These are phyloP conservation scores for Comarum palustre DNA, from an alignment of 306 rosid genomes.

Conservation along the genomic window DNA sequence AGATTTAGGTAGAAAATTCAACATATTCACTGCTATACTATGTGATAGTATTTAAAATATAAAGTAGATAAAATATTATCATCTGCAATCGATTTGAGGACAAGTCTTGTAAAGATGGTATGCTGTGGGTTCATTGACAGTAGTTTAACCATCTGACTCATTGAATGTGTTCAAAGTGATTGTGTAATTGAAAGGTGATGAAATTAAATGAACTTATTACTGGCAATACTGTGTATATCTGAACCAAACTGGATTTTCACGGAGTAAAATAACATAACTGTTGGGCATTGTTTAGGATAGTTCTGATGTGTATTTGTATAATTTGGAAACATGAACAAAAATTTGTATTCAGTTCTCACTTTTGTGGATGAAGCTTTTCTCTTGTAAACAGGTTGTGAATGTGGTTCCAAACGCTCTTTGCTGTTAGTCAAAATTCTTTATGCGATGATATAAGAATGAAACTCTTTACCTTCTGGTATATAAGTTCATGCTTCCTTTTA, in stretches of 20 bases:
- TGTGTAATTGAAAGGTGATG: background rate
- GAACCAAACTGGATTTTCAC: background rate
- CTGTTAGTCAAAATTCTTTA: background rate
- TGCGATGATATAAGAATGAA: background rate
- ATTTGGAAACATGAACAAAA: background rate
- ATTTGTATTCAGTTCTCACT: background rate
- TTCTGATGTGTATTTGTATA: background rate
- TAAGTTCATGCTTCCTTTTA: slow-evolving; percentile 8
- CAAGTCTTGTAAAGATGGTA: background rate
- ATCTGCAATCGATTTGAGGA: background rate
- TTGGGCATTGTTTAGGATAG: background rate
- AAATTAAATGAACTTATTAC: background rate
- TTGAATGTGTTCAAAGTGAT: background rate
- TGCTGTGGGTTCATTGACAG: background rate
- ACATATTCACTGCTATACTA: background rate
- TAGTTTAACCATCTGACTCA: background rate
- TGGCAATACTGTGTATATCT: background rate
- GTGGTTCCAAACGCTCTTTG: background rate
- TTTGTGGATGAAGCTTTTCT: background rate
- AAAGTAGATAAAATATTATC: background rate
- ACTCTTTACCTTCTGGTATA: slow-evolving; percentile 1
- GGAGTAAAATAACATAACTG: background rate
- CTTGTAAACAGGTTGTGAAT: slow-evolving; percentile 1
- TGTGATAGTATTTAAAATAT: background rate
- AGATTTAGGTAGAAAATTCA: background rate